Evolutionary conservation across 2,329 filamentous ascomycete genomes (phyloP), one percentile per base, ranked within the genome.

Genomic region (Cercospora sojina): DNA sequence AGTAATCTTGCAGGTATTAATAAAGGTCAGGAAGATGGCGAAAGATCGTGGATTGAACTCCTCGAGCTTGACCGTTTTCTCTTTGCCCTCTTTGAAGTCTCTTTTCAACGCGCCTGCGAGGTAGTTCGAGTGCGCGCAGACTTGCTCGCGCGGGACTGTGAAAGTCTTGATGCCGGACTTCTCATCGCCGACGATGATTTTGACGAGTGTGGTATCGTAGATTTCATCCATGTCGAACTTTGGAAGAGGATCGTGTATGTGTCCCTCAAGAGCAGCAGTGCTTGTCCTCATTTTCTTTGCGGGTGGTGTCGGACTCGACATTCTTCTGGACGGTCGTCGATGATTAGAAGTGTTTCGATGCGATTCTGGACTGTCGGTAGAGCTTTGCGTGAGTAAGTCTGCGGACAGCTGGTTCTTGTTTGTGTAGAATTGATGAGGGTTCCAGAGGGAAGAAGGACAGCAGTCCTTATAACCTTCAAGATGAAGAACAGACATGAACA

Each of bases 141-240:
- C 59, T 29, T 47, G 58, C 16, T 60, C 58, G 7, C 58, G 38
- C n/a, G 58, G 25, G 1, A 60, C 38, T 16, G 20, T 49, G 38
- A 60, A 60, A 5, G 38, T 60, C 41, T 60, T 49, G 12, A 8
- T 31, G 23, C n/a, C 18, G 16, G 12, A 16, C 23, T 32, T 29
- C 9, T n/a, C 25, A 20, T 35, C 5, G n/a, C 43, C 38, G 12
- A 51, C 59, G 27, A 61, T 29, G 27, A 61, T 51, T 4, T 61
- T 32, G 16, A 61, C 38, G 7, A 20, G 23, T 31, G 16, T 51
- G 10, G 41, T 61, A 29, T 61, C 23, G 12, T 47, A 47, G 16
- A 61, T 49, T n/a, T 61, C 59, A 5, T 51, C 18, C 59, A 51
- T 49, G 16, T 51, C 41, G n/a, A 61, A 61, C 4, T 43, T 51